Percentiles rank a stretch among this genome's conserved stretches.
These are phyloP conservation scores for Coniochaeta hoffmannii DNA, from an alignment of 2,329 filamentous ascomycete species.

Conservation along the genomic window DNA sequence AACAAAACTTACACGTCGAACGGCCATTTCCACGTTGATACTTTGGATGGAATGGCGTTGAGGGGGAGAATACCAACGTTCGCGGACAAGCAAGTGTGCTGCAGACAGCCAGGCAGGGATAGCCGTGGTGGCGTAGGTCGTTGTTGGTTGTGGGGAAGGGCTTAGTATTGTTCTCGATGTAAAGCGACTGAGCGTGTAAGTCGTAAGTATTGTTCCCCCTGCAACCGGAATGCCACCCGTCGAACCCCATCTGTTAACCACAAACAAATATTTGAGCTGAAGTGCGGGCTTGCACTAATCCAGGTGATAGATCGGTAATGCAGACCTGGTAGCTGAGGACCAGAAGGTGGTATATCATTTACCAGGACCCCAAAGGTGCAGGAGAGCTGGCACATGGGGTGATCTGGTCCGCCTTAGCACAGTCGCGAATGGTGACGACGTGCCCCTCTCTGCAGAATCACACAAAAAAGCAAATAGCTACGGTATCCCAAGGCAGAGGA, in stretches of 20 bases:
- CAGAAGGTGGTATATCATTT: neutral
- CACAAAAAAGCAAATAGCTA: neutral
- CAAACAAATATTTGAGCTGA: neutral
- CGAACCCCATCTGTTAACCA: neutral
- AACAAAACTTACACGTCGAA: neutral
- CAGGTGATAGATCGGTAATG: neutral
- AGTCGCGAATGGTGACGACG: neutral
- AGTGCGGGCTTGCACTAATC: neutral
- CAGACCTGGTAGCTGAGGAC: neutral
- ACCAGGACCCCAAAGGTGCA: neutral
- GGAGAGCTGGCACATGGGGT: neutral
- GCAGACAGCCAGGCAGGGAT: slow-evolving; percentile 5
- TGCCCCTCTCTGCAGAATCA: neutral
- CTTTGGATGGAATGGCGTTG: neutral
- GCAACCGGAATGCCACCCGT: neutral
- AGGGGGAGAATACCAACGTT: neutral
- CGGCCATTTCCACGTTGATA: neutral
- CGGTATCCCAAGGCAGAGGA: neutral
- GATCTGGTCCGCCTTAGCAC: neutral
- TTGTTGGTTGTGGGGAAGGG: neutral
- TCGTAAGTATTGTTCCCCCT: slow-evolving; percentile 11
- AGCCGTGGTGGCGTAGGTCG: neutral
- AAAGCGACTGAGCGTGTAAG: neutral
- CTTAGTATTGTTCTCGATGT: slow-evolving; percentile 11
- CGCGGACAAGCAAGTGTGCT: neutral